Base-by-base conservation (phyloP, 2,329 filamentous ascomycete genomes). In the Periconia sp. region DNA sequence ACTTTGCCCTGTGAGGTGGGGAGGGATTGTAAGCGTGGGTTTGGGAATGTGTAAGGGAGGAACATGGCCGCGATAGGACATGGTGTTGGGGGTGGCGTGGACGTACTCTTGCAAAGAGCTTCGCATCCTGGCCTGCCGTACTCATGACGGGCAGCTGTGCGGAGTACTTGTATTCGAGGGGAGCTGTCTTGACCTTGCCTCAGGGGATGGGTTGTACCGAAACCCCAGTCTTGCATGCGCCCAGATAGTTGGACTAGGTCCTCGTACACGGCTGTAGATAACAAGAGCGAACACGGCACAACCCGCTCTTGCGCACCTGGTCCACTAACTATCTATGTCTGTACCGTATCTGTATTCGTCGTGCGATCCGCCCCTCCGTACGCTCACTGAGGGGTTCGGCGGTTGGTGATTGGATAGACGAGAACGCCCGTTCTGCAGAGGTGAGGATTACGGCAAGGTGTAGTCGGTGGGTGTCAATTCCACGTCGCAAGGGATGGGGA, bases 91-190 rank as follows among this genome's bases (percentile, higher is more conserved):
- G 40, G 40, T 45, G 46, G 50, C 46, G 48, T 49, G 49, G 35
- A 44, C 40, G 53, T 88, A 99, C 94, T 82, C 94, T 87, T 76
- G 94, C 93, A 82, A 99, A 99, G 80, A 99, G 88, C 85, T 97
- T 97, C 80, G 94, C 96, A 86, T 97, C 94, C 78, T 94, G 92
- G 79, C 90, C 91, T 76, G 86, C 77, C 59, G 83, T 79, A 74
- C 81, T 85, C 84, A 87, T 87, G 64, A 63, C 78, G 69, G 65
- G 20, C 17, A n/a, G 40, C 13, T 20, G 33, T 8, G 23, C 62
- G 64, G 66, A 19, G 42, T 44, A 9, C 27, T 23, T 27, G 17
- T 23, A 27, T 14, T 44, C 13, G 23, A 27, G 14, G 42, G 11
- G 33, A 37, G 15, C 59, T 62, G 56, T 64, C 57, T 61, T 57